Base-by-base conservation (phyloP, 306 rosid genomes). In the Chamaecrista fasciculata region DNA sequence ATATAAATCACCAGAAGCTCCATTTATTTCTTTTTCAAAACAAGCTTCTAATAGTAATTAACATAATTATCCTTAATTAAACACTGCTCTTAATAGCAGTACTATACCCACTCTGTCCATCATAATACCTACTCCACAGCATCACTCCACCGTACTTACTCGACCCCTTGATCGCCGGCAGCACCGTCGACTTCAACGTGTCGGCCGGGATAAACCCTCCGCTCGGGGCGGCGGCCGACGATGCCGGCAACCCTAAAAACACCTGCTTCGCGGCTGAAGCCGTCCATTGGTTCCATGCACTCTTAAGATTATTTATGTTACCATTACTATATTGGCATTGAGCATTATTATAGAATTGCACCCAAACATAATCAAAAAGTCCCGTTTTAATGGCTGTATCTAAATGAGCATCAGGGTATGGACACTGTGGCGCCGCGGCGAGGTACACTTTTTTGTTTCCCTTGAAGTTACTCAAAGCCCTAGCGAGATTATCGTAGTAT, bases 241-340 rank as follows among this genome's bases (percentile, higher is more conserved):
- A 68, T 1, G 89, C 88, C 0, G 83, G 89, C 0, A 86, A 65
- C 23, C 89, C 87, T 55, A 79, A 52, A 71, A 81, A 86, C 11
- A 86, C 75, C 16, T 67, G 73, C 2, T 26, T 34, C 2, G 69
- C 86, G 2, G 53, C 76, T 50, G 57, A 64, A 1, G 75, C 4
- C 2, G 75, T 66, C 87, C 92, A 86, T 12, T 69, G 78, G 24
- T 68, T 71, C 89, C 87, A 86, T 1, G 87, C 28, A 1, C 2
- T 48, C 0, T 47, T 5, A 2, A 86, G 80, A 10, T 63, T 72
- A 18, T 61, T 4, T 6, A 31, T 21, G 9, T 75, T 67, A 8
- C 66, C 42, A 15, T 14, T 0, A n/a, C 20, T 8, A 9, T 40
- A 62, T 14, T 62, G 14, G 23, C 69, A 62, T 2, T 5, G 7